Evolutionary conservation across 768 basidiomycete genomes (phyloP), one percentile per base, ranked within the genome.

Genomic region (Pulveroboletus frians): DNA sequence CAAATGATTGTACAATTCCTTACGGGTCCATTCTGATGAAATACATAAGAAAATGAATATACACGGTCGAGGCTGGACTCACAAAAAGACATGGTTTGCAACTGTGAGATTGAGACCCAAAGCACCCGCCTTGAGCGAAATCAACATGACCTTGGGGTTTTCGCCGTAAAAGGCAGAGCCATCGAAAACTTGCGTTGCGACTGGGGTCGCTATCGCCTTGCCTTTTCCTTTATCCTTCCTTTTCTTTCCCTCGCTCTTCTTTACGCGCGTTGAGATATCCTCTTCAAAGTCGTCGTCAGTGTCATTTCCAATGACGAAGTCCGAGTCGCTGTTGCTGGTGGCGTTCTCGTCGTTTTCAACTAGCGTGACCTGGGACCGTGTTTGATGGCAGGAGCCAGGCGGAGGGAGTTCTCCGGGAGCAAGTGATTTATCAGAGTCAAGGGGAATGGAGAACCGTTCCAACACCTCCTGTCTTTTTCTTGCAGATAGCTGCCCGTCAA

Each of bases 401-500:
- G 55, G 57, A 39, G 55, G 50, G 6, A 56, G 50, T 23, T 58
- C 58, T 14, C 50, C 51, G 6, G 53, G 55, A 35, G 50, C 51
- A 27, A 55, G 49, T 14, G 55, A 51, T 29, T 61, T 52, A 5
- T 66, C 65, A 1, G 71, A 67, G 32, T 75, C 67, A n/a, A 87
- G 61, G 0, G 88, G 85, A n/a, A 83, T 69, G 35, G 78, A 83
- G 60, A 94, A 94, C 13, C 71, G 71, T 36, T 81, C 78, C 46
- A 94, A 78, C 8, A 85, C 80, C 55, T 90, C 86, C 67, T 88
- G 83, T 14, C 92, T 79, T 57, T 78, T 75, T 58, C 79, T 83
- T 2, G 84, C 85, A n/a, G 87, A 86, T 81, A 93, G 84, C 57
- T 83, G 76, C 1, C 92, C 92, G 51, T 92, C 92, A 57, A 94